These are phyloP conservation scores for Lactifluus subvellereus DNA, from an alignment of 768 basidiomycete genomes.

Conservation along the genomic window DNA sequence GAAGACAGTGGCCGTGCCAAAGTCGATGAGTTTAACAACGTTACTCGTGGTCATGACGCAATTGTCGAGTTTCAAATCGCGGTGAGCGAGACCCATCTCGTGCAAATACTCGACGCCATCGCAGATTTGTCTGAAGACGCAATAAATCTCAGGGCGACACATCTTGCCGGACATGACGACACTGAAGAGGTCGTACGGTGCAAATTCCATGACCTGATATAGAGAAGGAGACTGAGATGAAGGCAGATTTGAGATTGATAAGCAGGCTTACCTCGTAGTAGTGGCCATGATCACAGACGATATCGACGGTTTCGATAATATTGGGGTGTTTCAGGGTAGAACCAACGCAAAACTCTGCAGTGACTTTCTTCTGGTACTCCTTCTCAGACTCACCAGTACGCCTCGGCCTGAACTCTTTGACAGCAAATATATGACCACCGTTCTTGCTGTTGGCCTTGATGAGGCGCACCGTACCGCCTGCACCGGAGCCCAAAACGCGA, in stretches of 20 bases:
- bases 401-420: slow-evolving; percentile 95
- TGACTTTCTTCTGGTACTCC: slow-evolving; percentile 99
- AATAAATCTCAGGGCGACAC: slow-evolving; percentile 97
- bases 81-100: slow-evolving; percentile 94
- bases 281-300: slow-evolving; percentile 95
- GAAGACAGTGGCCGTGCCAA: slow-evolving; percentile 99
- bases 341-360: slow-evolving; percentile 97
- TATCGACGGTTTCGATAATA: slow-evolving; percentile 97
- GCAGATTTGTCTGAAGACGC: slow-evolving; percentile 98
- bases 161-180: slow-evolving; percentile 99
- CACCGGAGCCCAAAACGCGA: slow-evolving; percentile 88
- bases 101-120: slow-evolving; percentile 98
- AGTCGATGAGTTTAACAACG: slow-evolving; percentile 98
- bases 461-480: slow-evolving; percentile 96
- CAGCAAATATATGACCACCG: slow-evolving; percentile 84
- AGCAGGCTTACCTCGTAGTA: slow-evolving; percentile 83
- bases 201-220: slow-evolving; percentile 95
- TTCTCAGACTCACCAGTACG: slow-evolving; percentile 84
- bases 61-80: slow-evolving; percentile 98
- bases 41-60: slow-evolving; percentile 97
- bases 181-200: slow-evolving; percentile 95
- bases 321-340: slow-evolving; percentile 91
- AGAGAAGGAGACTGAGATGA: slow-evolving; percentile 8
- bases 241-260: background rate
- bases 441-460: slow-evolving; percentile 83